Conservation (phyloP, 371 early-diverging fungal species). For the Mucor velutinosus region DNA sequence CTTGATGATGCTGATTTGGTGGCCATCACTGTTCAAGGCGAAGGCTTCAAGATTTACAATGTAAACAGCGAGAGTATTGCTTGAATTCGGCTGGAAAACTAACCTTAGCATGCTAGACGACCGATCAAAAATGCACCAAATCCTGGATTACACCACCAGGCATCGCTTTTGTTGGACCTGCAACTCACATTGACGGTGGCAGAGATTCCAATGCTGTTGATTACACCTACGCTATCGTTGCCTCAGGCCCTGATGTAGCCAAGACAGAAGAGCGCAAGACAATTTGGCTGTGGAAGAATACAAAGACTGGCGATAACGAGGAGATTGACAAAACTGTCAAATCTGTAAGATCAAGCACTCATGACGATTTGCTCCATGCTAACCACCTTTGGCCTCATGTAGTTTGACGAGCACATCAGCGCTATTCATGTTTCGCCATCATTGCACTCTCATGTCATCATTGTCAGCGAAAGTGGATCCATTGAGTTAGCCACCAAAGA, state of each 20-base stretch:
- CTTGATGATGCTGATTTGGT: slow-evolving; percentile 41
- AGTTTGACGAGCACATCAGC: slow-evolving; percentile 57
- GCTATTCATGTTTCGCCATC: slow-evolving; percentile 53
- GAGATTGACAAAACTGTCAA: slow-evolving; percentile 30
- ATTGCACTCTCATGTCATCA: slow-evolving; percentile 51
- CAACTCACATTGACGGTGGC: slow-evolving; percentile 40
- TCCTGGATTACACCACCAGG: slow-evolving; percentile 66
- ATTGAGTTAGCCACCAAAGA: slow-evolving; percentile 56
- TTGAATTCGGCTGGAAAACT: neutral
- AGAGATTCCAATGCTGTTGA: slow-evolving; percentile 38
- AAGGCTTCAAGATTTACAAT: slow-evolving; percentile 62
- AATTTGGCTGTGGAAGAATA: slow-evolving; percentile 61
- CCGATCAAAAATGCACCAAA: slow-evolving; percentile 60
- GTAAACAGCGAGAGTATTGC: slow-evolving; percentile 27
- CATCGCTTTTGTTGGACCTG: slow-evolving; percentile 55
- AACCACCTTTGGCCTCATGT: neutral
- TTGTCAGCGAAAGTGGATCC: slow-evolving; percentile 55
- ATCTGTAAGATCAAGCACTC: slow-evolving; percentile 26
- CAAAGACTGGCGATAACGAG: slow-evolving; percentile 23
- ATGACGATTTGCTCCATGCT: neutral
- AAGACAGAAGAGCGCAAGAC: slow-evolving; percentile 52
- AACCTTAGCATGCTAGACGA: slow-evolving; percentile 35
- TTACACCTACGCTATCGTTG: slow-evolving; percentile 58
- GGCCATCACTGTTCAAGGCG: slow-evolving; percentile 61
- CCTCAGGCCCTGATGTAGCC: slow-evolving; percentile 58